These are phyloP conservation scores for Bolboschoenoplectus hybrid DNA, from an alignment of 202 grass and related monocot species.

Conservation along the genomic window DNA sequence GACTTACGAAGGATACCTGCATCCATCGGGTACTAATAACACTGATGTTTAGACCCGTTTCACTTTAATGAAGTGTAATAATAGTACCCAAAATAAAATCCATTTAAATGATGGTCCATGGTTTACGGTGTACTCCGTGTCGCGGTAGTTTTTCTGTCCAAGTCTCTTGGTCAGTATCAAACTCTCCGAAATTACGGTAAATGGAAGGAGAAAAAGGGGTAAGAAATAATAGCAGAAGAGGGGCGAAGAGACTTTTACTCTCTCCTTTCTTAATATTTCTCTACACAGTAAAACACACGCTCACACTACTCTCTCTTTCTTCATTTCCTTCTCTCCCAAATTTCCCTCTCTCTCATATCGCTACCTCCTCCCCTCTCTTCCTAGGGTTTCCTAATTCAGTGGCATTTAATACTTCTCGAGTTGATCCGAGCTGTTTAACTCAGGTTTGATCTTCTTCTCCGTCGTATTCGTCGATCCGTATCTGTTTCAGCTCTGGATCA, in stretches of 20 bases:
- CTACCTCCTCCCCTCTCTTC: background rate
- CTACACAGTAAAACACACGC: conserved; percentile 46
- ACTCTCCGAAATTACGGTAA: background rate
- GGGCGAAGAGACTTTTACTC: background rate
- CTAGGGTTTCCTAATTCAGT: conserved; percentile 38
- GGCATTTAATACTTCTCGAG: conserved; percentile 27
- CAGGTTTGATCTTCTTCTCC: conserved; percentile 40
- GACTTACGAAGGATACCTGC: background rate
- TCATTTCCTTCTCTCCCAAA: conserved; percentile 20
- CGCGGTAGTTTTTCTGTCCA: conserved; percentile 1
- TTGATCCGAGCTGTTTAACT: conserved; percentile 29
- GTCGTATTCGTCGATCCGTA: conserved; percentile 10
- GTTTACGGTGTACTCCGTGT: background rate
- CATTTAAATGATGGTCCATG: background rate
- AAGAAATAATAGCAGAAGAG: conserved; percentile 5
- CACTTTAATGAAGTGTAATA: background rate
- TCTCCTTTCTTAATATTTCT: background rate
- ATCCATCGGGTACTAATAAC: background rate
- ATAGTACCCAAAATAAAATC: background rate
- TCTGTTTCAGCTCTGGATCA: conserved; percentile 11
- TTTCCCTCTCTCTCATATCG: conserved; percentile 23
- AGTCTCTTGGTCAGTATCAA: background rate
- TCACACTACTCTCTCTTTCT: conserved; percentile 37
- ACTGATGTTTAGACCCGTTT: background rate
- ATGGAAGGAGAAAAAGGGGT: background rate